These are phyloP conservation scores for Trametes cingulata DNA, from an alignment of 768 basidiomycete genomes.

Conservation along the genomic window DNA sequence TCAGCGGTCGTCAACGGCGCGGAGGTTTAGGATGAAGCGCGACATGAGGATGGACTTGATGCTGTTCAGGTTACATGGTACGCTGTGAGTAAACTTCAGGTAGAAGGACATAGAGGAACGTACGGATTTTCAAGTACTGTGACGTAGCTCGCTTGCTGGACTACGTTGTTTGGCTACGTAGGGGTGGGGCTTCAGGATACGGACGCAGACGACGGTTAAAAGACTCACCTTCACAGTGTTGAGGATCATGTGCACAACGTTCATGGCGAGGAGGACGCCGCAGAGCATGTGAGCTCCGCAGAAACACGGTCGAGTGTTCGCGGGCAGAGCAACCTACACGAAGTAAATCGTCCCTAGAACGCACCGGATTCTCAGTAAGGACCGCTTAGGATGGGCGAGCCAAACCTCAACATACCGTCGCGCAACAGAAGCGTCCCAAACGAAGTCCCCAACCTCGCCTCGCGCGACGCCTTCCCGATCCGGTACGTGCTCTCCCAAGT, in stretches of 20 bases:
- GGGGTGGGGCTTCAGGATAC: not conserved
- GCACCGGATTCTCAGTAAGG: not conserved
- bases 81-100: not conserved
- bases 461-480: constrained; percentile 3
- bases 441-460: constrained; percentile 1
- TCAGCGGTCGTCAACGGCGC: constrained; percentile 11
- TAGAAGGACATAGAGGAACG: not conserved
- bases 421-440: constrained; percentile 11
- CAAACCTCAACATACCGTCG: not conserved
- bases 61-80: not conserved
- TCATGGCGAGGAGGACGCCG: constrained; percentile 8
- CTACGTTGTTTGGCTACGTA: constrained; percentile 6
- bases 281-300: not conserved
- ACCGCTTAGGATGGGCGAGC: not conserved
- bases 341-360: constrained; percentile 5
- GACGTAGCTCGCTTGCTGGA: constrained; percentile 13
- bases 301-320: too few species aligned
- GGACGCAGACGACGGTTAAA: not conserved
- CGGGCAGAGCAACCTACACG: not conserved
- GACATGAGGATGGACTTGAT: constrained; percentile 14
- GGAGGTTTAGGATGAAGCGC: constrained; percentile 16
- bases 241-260: constrained; percentile 9
- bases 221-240: constrained; percentile 8
- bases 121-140: constrained; percentile 13
- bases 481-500: constrained; percentile 11